These are phyloP conservation scores for Pseudogymnoascus sp. DNA, from an alignment of 2,329 filamentous ascomycete species.

Conservation along the genomic window DNA sequence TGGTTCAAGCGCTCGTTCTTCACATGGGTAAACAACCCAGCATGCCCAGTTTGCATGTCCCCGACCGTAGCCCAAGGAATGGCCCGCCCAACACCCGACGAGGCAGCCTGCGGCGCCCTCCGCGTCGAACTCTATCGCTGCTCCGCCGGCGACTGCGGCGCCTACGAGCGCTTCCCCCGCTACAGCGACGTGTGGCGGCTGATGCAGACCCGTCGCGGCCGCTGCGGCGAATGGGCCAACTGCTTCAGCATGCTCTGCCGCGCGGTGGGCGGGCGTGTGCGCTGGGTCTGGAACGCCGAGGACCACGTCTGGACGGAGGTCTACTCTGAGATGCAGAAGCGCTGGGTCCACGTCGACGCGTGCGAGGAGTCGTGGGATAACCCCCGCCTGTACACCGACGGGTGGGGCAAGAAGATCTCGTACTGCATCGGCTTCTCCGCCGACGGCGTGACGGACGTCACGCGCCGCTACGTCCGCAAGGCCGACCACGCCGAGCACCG, in stretches of 20 bases:
- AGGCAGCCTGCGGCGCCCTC: constrained; percentile 77
- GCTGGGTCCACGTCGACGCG: constrained; percentile 94
- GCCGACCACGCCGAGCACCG: constrained; percentile 64
- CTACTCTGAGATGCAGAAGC: constrained; percentile 84
- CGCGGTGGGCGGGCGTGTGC: constrained; percentile 79
- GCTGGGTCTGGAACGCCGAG: constrained; percentile 98
- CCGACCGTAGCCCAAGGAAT: constrained; percentile 77
- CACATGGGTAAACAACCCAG: constrained; percentile 91
- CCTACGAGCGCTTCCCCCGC: constrained; percentile 81
- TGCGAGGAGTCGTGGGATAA: constrained; percentile 96
- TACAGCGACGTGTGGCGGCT: constrained; percentile 94
- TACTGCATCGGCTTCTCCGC: constrained; percentile 96
- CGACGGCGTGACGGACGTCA: constrained; percentile 66
- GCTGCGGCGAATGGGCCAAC: constrained; percentile 94
- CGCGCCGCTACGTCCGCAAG: constrained; percentile 62
- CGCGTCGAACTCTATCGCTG: constrained; percentile 88
- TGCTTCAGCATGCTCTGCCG: constrained; percentile 98
- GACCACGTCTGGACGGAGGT: constrained; percentile 98
- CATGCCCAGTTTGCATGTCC: constrained; percentile 71
- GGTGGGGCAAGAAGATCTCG: constrained; percentile 92
- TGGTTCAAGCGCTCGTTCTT: constrained; percentile 98
- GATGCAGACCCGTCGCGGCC: constrained; percentile 75
- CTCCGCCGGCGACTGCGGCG: constrained; percentile 63
- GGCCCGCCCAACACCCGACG: constrained; percentile 78
- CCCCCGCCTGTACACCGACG: constrained; percentile 83